Evolutionary conservation across 2,329 filamentous ascomycete species (phyloP).

Genomic region (Xylaria sp.): DNA sequence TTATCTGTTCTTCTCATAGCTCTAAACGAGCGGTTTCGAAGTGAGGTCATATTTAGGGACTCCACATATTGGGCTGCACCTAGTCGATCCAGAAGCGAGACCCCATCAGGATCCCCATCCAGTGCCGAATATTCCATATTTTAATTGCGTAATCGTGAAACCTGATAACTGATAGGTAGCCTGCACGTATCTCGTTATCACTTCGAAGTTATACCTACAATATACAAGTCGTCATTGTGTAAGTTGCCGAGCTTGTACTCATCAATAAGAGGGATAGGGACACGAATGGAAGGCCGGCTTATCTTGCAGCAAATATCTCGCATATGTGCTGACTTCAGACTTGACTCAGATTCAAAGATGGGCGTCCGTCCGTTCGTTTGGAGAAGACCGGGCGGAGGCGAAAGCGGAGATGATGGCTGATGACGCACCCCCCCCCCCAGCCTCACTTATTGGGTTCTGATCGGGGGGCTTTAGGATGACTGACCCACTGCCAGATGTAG

Average conservation of each 20-base stretch:
- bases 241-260: neutral
- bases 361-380: slow-evolving; percentile 6
- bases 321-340: slow-evolving; percentile 20
- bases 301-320: slow-evolving; percentile 18
- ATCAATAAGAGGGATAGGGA: slow-evolving; percentile 6
- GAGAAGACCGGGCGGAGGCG: slow-evolving; percentile 21
- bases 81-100: slow-evolving; percentile 4
- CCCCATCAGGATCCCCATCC: neutral
- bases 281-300: slow-evolving; percentile 6
- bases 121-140: neutral
- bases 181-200: neutral
- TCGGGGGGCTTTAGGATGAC: no score
- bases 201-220: neutral
- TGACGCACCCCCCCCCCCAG: slow-evolving; percentile 23
- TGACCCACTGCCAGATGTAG: slow-evolving; percentile 11
- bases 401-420: slow-evolving; percentile 14
- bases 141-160: slow-evolving; percentile 4
- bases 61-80: slow-evolving; percentile 5
- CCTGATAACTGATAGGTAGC: neutral
- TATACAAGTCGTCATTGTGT: neutral
- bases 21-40: neutral
- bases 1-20: neutral
- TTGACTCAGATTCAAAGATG: neutral
- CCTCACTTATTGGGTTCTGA: slow-evolving; percentile 16
- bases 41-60: slow-evolving; percentile 15